Evolutionary conservation across 345 rosid species (phyloP), one percentile per base, ranked within the genome.

Genomic region (Ricinus communis): DNA sequence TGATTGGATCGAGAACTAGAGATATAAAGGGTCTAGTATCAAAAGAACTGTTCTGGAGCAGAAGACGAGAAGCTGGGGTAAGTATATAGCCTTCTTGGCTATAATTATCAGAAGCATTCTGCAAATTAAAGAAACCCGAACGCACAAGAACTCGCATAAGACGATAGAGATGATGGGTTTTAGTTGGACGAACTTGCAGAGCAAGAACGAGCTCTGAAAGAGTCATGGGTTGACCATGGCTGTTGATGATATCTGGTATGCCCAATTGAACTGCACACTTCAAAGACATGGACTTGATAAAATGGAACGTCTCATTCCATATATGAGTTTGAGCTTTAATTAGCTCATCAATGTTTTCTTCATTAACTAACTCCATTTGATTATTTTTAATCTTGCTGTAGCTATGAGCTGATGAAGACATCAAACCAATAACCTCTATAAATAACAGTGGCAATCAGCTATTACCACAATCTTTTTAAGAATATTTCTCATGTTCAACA

Each of bases 211-310:
- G 70, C 30, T 85, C 70, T 0, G 73, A 36, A 5, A 73, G 62
- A 5, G 74, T 69, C 69, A 85, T 84, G 80, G 86, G 82, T 9
- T 49, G 41, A 40, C 76, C 82, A 45, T 84, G 85, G 41, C 9
- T 47, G 54, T 81, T 80, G 77, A 87, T 71, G 60, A 69, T 43
- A 16, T 83, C 89, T 0, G 85, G 84, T 51, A 87, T 82, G 46
- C 76, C 66, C 10, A 87, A 52, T 4, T 85, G 40, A 40, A 87
- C 22, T 10, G 80, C 87, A 41, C 83, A 58, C 62, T 81, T 82
- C 0, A 87, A 27, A 1, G 84, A 71, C 82, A 76, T 78, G 11
- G 84, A 81, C 18, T 76, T 69, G 22, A 81, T 67, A 55, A 43
- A 79, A 66, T 25, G 43, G 49, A 47, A 55, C 25, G 16, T 11